These are phyloP conservation scores for Blepharisma undulans DNA, from an alignment of 169 alveolate genomes.

Conservation along the genomic window DNA sequence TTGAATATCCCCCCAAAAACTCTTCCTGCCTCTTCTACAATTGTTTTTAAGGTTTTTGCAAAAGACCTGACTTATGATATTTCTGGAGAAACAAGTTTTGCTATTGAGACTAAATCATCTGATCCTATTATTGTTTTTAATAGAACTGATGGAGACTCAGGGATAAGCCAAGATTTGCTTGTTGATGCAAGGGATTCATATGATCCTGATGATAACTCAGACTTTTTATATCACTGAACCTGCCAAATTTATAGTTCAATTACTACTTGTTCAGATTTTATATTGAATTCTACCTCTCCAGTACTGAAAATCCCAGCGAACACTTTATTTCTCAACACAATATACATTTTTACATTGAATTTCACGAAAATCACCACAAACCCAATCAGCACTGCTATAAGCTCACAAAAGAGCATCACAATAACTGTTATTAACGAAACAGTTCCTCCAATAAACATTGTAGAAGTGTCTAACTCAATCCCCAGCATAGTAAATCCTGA, in stretches of 20 bases:
- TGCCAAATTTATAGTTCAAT: background rate
- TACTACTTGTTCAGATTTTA: background rate
- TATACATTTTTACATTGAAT: background rate
- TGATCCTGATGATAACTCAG: background rate
- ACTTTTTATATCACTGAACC: background rate
- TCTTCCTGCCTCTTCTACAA: background rate
- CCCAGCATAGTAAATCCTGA: background rate
- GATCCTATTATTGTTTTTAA: background rate
- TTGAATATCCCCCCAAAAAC: background rate
- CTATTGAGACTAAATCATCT: background rate
- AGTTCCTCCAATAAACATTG: background rate
- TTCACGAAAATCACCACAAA: background rate
- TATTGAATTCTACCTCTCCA: background rate
- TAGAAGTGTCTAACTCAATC: background rate
- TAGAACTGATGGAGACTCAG: background rate
- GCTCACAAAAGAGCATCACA: background rate
- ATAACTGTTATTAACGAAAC: background rate
- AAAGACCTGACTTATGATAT: background rate
- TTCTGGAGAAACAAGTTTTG: background rate
- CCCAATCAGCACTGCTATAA: background rate
- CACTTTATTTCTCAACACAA: background rate
- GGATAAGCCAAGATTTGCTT: background rate
- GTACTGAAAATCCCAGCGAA: background rate
- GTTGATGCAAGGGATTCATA: background rate
- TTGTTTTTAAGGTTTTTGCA: background rate